These are phyloP conservation scores for Verticillium zaregamsianum DNA, from an alignment of 2,329 filamentous ascomycete species.

Conservation along the genomic window DNA sequence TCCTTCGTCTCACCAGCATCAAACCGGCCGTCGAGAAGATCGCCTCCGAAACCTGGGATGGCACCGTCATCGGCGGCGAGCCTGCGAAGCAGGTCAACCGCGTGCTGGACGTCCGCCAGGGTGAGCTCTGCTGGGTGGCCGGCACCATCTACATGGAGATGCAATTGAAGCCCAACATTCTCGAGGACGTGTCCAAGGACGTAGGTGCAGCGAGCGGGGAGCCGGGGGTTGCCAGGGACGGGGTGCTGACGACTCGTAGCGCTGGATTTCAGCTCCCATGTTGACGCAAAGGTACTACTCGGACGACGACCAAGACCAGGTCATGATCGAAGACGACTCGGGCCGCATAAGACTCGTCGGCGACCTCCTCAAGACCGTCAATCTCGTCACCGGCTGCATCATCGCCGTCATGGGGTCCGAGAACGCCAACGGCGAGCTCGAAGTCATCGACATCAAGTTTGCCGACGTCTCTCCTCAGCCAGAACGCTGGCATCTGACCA, in stretches of 20 bases:
- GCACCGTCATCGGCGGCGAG: conserved; percentile 74
- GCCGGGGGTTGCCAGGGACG: not conserved
- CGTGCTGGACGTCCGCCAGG: conserved; percentile 92
- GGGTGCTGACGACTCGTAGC: conserved; percentile 41
- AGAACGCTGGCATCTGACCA: conserved; percentile 69
- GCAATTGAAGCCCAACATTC: conserved; percentile 89
- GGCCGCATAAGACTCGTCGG: conserved; percentile 81
- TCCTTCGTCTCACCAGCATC: conserved; percentile 80
- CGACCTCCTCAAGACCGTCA: conserved; percentile 57
- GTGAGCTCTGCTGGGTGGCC: conserved; percentile 89
- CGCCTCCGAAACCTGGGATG: conserved; percentile 72
- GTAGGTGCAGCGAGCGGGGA: conserved; percentile 41
- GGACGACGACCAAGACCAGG: conserved; percentile 54
- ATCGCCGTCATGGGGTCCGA: conserved; percentile 94
- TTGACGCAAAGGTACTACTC: conserved; percentile 72
- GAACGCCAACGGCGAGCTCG: conserved; percentile 86
- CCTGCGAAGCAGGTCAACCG: conserved; percentile 72
- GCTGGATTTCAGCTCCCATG: conserved; percentile 83
- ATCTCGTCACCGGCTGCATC: conserved; percentile 89
- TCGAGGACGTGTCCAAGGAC: conserved; percentile 93
- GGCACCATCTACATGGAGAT: conserved; percentile 98
- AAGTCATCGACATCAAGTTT: conserved; percentile 84
- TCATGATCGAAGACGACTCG: conserved; percentile 94
- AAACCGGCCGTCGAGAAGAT: conserved; percentile 77
- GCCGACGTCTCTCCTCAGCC: conserved; percentile 83